A percentile compares a stretch with the other conserved stretches of the same genome.
Conservation (phyloP, 2,329 filamentous ascomycete genomes). For the Beauveria pseudobassiana region DNA sequence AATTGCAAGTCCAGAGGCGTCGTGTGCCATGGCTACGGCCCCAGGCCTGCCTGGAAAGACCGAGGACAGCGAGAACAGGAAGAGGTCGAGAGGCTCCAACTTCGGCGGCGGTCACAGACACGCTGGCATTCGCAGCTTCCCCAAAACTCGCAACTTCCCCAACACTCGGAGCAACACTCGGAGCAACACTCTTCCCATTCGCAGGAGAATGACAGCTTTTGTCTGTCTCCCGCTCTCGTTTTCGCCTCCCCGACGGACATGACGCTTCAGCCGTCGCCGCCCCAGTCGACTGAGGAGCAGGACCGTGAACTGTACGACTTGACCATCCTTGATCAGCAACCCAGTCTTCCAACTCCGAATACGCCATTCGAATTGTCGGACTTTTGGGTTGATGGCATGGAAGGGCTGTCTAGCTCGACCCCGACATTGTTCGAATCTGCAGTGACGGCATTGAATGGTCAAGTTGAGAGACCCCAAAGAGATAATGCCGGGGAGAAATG, state of each 20-base stretch:
- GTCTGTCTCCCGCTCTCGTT: background rate
- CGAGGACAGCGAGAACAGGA: slow-evolving; percentile 1
- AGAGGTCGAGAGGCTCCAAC: background rate
- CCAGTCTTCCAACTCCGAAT: background rate
- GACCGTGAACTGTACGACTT: background rate
- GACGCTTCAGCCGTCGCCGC: background rate
- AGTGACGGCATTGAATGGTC: background rate
- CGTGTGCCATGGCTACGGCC: slow-evolving; percentile 8
- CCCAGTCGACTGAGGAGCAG: background rate
- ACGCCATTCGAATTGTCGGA: background rate
- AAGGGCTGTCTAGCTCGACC: background rate
- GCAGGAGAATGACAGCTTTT: too few relatives aligned
- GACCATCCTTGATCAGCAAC: background rate
- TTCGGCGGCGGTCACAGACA: background rate
- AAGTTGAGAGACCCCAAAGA: background rate
- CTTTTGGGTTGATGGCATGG: background rate
- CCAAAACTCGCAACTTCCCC: background rate
- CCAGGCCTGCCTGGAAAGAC: slow-evolving; percentile 8
- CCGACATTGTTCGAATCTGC: background rate
- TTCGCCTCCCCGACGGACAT: background rate
- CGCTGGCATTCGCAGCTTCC: background rate
- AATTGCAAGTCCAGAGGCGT: background rate
- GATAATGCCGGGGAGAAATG: too few relatives aligned
- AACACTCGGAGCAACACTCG: background rate
- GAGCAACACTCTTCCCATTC: background rate